Percentiles rank a stretch among this genome's conserved stretches.
phyloP scores from a whole-genome alignment of 2,329 filamentous ascomycete species.

The Fusarium sp. region DNA sequence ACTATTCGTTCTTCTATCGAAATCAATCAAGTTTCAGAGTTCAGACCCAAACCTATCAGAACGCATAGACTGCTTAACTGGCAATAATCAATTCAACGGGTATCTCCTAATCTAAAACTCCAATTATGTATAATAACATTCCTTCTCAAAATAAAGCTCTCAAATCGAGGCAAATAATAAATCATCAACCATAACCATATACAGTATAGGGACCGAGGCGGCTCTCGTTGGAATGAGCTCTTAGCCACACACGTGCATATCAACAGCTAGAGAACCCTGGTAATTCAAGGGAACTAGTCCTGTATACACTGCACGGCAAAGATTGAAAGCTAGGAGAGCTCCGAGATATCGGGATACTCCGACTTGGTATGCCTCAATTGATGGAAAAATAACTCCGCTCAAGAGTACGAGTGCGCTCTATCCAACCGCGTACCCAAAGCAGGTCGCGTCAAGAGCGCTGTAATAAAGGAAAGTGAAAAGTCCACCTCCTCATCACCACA shows the following conservation, averaged over 20 bases:
- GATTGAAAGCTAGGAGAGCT: slow-evolving; percentile 6
- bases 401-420: slow-evolving; percentile 33
- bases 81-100: not conserved
- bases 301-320: slow-evolving; percentile 12
- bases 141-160: slow-evolving; percentile 2
- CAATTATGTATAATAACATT: slow-evolving; percentile 6
- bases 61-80: slow-evolving; percentile 6
- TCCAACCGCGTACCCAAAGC: slow-evolving; percentile 33
- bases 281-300: slow-evolving; percentile 1
- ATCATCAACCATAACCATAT: not conserved
- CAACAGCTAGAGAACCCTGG: slow-evolving; percentile 12
- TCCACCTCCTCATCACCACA: slow-evolving; percentile 30
- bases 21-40: slow-evolving; percentile 12
- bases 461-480: slow-evolving; percentile 36
- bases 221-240: slow-evolving; percentile 5
- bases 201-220: slow-evolving; percentile 1
- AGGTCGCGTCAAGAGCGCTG: slow-evolving; percentile 31
- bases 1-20: slow-evolving; percentile 19
- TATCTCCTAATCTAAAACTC: slow-evolving; percentile 20
- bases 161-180: slow-evolving; percentile 3
- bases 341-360: slow-evolving; percentile 30
- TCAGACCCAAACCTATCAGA: not conserved
- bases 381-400: slow-evolving; percentile 41
- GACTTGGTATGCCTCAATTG: slow-evolving; percentile 41
- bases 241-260: slow-evolving; percentile 17